phyloP scores from a whole-genome alignment of 2,329 filamentous ascomycete genomes.

The Stachybotrys chlorohalonatus region DNA sequence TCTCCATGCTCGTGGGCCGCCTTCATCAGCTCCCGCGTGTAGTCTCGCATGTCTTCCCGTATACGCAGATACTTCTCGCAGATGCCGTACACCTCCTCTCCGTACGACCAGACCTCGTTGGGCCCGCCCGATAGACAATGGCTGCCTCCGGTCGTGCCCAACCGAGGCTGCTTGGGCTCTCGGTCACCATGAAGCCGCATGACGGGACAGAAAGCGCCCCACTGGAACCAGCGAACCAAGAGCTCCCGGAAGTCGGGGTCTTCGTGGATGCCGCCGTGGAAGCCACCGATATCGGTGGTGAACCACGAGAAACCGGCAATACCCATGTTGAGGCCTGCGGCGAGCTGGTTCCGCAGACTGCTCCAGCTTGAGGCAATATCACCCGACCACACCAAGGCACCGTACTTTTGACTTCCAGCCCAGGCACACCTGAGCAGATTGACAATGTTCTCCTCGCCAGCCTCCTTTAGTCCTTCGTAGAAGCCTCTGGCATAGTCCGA shows the following conservation, averaged over 20 bases:
- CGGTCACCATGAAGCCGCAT: conserved; percentile 57
- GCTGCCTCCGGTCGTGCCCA: conserved; percentile 17
- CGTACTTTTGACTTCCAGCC: conserved; percentile 48
- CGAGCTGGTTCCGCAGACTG: conserved; percentile 48
- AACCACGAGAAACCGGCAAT: conserved; percentile 55
- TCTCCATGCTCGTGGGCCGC: conserved; percentile 48
- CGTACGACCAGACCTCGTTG: conserved; percentile 58
- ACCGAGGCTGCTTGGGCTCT: conserved; percentile 36
- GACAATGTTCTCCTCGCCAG: conserved; percentile 44
- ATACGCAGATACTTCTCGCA: conserved; percentile 48
- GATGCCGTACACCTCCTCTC: conserved; percentile 46
- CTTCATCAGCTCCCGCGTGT: conserved; percentile 46
- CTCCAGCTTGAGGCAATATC: conserved; percentile 55
- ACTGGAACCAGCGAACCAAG: conserved; percentile 58
- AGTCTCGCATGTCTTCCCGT: conserved; percentile 46
- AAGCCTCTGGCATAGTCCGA: conserved; percentile 46
- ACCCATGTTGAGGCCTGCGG: conserved; percentile 55
- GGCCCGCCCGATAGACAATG: conserved; percentile 39
- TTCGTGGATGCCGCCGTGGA: conserved; percentile 51
- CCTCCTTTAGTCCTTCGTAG: conserved; percentile 44
- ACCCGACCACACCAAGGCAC: conserved; percentile 54
- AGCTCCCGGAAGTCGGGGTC: conserved; percentile 48
- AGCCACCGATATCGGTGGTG: conserved; percentile 61
- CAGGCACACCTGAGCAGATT: conserved; percentile 40
- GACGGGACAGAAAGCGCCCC: conserved; percentile 55